These are phyloP conservation scores for Tricholoma hemisulphureum DNA, from an alignment of 768 basidiomycete genomes.

Conservation along the genomic window DNA sequence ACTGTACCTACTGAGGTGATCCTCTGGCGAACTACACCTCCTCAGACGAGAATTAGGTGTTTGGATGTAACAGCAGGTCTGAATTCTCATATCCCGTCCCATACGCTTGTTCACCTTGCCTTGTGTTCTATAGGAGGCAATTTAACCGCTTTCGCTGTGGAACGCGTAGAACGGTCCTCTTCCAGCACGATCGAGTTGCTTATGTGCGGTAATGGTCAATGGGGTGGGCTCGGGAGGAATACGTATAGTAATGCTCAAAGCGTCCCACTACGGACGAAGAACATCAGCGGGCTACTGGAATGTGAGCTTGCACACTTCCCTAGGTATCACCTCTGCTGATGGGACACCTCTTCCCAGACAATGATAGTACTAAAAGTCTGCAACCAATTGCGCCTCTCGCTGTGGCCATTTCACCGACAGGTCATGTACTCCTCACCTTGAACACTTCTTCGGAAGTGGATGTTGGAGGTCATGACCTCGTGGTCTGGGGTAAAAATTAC, in stretches of 20 bases:
- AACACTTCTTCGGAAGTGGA: conserved; percentile 53
- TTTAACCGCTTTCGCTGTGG: conserved; percentile 73
- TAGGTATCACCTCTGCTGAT: conserved; percentile 6
- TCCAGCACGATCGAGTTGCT: conserved; percentile 47
- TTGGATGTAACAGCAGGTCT: conserved; percentile 63
- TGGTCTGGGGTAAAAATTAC: conserved; percentile 73
- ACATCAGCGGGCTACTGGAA: conserved; percentile 81
- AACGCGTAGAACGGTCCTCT: conserved; percentile 36
- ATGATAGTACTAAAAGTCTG: conserved; percentile 58
- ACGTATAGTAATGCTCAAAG: conserved; percentile 69
- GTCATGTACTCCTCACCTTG: conserved; percentile 74
- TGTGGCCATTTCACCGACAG: conserved; percentile 68
- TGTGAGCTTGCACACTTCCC: conserved; percentile 49
- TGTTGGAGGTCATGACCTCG: conserved; percentile 62
- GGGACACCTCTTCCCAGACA: conserved; percentile 45
- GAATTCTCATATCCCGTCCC: conserved; percentile 9
- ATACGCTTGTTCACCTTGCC: neutral
- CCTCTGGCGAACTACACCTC: conserved; percentile 57
- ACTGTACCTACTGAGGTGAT: conserved; percentile 83
- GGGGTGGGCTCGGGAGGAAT: conserved; percentile 73
- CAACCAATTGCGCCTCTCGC: conserved; percentile 61
- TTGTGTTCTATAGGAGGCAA: conserved; percentile 56
- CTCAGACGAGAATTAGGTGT: conserved; percentile 57
- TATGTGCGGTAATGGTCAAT: conserved; percentile 82
- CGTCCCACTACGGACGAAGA: conserved; percentile 69